Conservation (phyloP, 805 yeast species). For the Komagataella phaffii region DNA sequence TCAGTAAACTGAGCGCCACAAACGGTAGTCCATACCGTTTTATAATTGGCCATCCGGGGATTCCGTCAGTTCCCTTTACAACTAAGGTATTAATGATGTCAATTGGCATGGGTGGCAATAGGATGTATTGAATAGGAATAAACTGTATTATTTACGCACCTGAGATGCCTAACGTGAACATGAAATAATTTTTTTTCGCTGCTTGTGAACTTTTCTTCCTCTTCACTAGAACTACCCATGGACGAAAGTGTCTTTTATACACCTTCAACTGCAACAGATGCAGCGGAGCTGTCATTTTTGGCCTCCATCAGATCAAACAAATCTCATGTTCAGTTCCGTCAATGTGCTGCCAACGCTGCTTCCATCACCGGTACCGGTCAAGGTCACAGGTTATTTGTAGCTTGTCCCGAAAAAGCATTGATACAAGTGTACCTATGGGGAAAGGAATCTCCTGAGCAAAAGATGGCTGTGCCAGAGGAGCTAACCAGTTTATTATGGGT, state of each 20-base stretch:
- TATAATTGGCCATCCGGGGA: slow-evolving; percentile 64
- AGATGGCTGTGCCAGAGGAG: slow-evolving; percentile 76
- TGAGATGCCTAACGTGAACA: neutral
- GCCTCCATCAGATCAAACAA: slow-evolving; percentile 33
- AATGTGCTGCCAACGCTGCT: slow-evolving; percentile 36
- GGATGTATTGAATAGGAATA: neutral
- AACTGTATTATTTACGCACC: neutral
- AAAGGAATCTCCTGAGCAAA: slow-evolving; percentile 61
- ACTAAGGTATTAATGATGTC: slow-evolving; percentile 62
- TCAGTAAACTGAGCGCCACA: slow-evolving; percentile 31
- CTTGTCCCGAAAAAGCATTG: slow-evolving; percentile 60
- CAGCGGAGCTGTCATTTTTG: slow-evolving; percentile 10
- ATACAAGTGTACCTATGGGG: slow-evolving; percentile 62
- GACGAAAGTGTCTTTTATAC: slow-evolving; percentile 30
- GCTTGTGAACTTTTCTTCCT: neutral
- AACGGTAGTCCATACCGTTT: slow-evolving; percentile 45
- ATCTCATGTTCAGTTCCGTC: slow-evolving; percentile 35
- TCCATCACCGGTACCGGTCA: slow-evolving; percentile 29
- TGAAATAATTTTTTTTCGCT: neutral
- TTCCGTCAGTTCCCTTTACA: slow-evolving; percentile 55
- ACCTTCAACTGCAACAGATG: slow-evolving; percentile 21
- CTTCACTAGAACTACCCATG: neutral
- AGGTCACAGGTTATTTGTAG: slow-evolving; percentile 45
- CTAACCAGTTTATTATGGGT: slow-evolving; percentile 40
- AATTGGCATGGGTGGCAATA: slow-evolving; percentile 55